A percentile compares a stretch with the other conserved stretches of the same genome.
Conservation (phyloP, 345 rosid genomes). For the Hibiscus syriacus region DNA sequence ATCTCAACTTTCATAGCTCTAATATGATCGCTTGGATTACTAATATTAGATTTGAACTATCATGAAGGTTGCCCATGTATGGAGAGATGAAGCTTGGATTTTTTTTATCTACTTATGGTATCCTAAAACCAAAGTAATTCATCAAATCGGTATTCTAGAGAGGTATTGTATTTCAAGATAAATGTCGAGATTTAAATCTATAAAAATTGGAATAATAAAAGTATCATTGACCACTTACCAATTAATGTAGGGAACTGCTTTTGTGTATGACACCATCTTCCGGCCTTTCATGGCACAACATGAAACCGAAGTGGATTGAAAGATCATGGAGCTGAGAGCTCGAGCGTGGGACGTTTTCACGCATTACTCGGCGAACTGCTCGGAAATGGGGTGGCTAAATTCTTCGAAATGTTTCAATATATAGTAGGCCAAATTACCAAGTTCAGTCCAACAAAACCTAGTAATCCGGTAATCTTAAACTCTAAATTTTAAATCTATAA, state of each 20-base stretch:
- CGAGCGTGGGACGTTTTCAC: slow-evolving; percentile 65
- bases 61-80: slow-evolving; percentile 76
- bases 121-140: slow-evolving; percentile 81
- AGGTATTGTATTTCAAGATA: no score
- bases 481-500: no score
- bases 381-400: slow-evolving; percentile 40
- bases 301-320: slow-evolving; percentile 73
- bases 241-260: slow-evolving; percentile 55
- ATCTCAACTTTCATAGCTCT: neutral
- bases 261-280: slow-evolving; percentile 48
- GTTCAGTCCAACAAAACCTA: slow-evolving; percentile 7
- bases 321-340: slow-evolving; percentile 52
- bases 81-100: slow-evolving; percentile 73
- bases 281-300: slow-evolving; percentile 53
- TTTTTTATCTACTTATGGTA: slow-evolving; percentile 79
- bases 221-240: no score
- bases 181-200: no score
- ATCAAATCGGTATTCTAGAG: no score
- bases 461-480: no score
- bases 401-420: slow-evolving; percentile 50
- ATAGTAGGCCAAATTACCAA: slow-evolving; percentile 47
- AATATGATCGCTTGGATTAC: neutral
- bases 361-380: slow-evolving; percentile 50
- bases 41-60: neutral
- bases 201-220: no score